Conservation (phyloP, 2,329 filamentous ascomycete species). For the Aspergillus nomiae region DNA sequence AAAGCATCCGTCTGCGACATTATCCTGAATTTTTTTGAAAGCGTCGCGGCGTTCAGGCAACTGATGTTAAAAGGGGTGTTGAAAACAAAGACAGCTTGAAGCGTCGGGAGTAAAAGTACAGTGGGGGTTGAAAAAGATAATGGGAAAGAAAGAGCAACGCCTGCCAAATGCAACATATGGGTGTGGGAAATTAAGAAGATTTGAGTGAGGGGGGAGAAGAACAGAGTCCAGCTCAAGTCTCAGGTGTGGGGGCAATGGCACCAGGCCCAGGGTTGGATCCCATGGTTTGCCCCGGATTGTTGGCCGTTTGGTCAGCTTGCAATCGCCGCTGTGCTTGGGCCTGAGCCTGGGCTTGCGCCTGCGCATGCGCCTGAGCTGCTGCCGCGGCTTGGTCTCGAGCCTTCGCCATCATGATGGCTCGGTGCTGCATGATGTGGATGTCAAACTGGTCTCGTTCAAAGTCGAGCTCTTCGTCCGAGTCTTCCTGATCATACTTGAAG, state of each 20-base stretch:
- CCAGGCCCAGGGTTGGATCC: conserved; percentile 34
- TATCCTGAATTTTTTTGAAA: conserved; percentile 21
- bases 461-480: conserved; percentile 72
- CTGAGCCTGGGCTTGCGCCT: conserved; percentile 45
- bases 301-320: conserved; percentile 36
- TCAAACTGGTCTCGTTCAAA: conserved; percentile 74
- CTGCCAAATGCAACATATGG: conserved; percentile 35
- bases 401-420: conserved; percentile 52
- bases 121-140: conserved; percentile 11
- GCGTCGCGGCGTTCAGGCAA: conserved; percentile 16
- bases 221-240: conserved; percentile 31
- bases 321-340: conserved; percentile 39
- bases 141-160: conserved; percentile 29
- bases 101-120: conserved; percentile 31
- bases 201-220: conserved; percentile 20
- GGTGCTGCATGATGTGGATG: conserved; percentile 59
- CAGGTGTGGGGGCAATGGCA: conserved; percentile 29
- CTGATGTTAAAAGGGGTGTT: conserved; percentile 4
- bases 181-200: conserved; percentile 17
- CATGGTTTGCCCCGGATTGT: conserved; percentile 30
- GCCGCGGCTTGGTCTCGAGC: conserved; percentile 44
- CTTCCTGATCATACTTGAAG: conserved; percentile 87
- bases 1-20: conserved; percentile 22
- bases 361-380: conserved; percentile 46
- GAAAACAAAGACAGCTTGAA: background rate